Conservation (phyloP, 805 yeast species). For the Yarrowia phangngaensis region DNA sequence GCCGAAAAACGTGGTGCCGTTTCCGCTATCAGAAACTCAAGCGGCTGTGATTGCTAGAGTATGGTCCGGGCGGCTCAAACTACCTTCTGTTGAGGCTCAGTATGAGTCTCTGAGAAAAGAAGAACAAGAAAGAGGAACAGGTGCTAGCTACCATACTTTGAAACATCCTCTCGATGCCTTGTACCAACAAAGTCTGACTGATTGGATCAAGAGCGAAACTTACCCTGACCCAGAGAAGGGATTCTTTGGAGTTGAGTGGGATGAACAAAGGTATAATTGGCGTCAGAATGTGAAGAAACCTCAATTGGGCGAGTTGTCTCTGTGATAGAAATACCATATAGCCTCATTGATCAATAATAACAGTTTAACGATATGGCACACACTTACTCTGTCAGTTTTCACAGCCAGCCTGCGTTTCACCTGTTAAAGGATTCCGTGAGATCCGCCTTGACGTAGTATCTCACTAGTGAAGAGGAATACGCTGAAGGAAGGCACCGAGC, state of each 20-base stretch:
- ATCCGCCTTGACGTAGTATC: no score
- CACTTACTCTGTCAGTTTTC: no score
- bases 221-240: constrained; percentile 4
- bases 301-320: neutral
- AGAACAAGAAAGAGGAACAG: constrained; percentile 46
- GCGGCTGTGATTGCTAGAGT: constrained; percentile 62
- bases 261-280: constrained; percentile 6
- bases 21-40: constrained; percentile 50
- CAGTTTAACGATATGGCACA: no score
- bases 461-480: no score
- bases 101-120: constrained; percentile 43
- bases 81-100: constrained; percentile 53
- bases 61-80: constrained; percentile 50
- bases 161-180: constrained; percentile 56
- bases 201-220: constrained; percentile 8
- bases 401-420: no score
- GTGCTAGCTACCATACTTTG: constrained; percentile 51
- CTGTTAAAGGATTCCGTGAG: no score
- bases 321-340: no score
- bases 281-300: constrained; percentile 2
- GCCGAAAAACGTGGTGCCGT: constrained; percentile 36
- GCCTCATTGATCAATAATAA: no score
- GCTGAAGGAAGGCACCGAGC: no score
- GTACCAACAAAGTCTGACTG: constrained; percentile 38
- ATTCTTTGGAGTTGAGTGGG: constrained; percentile 24